Conservation (phyloP, 495 filamentous ascomycete genomes). For the Apodospora peruviana region DNA sequence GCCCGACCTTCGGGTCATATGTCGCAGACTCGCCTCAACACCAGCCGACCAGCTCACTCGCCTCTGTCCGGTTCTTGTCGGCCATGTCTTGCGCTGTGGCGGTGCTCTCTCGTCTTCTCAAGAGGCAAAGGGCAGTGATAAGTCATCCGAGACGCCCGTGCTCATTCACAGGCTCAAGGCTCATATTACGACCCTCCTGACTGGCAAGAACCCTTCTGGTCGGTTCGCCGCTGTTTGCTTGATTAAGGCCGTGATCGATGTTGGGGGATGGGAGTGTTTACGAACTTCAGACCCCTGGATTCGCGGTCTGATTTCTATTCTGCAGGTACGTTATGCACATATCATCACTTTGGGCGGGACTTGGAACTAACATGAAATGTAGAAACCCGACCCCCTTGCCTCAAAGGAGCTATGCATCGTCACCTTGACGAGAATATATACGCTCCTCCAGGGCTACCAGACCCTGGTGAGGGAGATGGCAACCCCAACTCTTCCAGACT, state of each 20-base stretch:
- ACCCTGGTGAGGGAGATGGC: slow-evolving; percentile 83
- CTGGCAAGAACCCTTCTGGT: slow-evolving; percentile 63
- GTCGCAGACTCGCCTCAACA: slow-evolving; percentile 59
- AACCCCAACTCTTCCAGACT: slow-evolving; percentile 71
- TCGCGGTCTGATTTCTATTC: slow-evolving; percentile 59
- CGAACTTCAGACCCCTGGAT: slow-evolving; percentile 67
- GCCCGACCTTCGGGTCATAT: slow-evolving; percentile 56
- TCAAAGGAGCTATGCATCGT: slow-evolving; percentile 70
- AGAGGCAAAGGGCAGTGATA: slow-evolving; percentile 43
- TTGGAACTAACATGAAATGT: slow-evolving; percentile 13
- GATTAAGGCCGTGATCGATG: slow-evolving; percentile 73
- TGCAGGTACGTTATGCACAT: slow-evolving; percentile 51
- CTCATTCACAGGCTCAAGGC: slow-evolving; percentile 76
- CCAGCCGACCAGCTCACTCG: slow-evolving; percentile 58
- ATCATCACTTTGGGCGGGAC: not conserved
- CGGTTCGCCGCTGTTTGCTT: slow-evolving; percentile 73
- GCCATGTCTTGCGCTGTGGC: slow-evolving; percentile 55
- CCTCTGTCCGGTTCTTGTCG: slow-evolving; percentile 55
- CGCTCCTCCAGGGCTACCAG: slow-evolving; percentile 71
- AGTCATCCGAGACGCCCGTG: slow-evolving; percentile 52
- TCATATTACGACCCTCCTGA: slow-evolving; percentile 66
- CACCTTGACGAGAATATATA: slow-evolving; percentile 73
- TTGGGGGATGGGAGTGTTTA: slow-evolving; percentile 73
- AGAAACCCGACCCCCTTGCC: slow-evolving; percentile 71
- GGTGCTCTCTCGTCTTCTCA: slow-evolving; percentile 49